Evolutionary conservation across 371 early-diverging fungal species (phyloP).

Genomic region (Funneliformis caledonium): DNA sequence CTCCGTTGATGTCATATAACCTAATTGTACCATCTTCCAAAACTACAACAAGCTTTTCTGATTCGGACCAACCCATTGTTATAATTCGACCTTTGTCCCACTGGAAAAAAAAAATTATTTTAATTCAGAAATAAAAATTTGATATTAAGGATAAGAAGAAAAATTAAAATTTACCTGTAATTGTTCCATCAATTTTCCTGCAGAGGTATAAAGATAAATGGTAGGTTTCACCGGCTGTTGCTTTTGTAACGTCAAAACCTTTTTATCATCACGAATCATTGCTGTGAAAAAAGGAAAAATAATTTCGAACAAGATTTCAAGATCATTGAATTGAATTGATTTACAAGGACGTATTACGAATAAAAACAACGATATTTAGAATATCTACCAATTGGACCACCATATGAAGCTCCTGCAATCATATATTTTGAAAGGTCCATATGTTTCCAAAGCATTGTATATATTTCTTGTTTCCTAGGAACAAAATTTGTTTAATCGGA

Average conservation of each 20-base stretch:
- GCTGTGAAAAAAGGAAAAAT: constrained; percentile 53
- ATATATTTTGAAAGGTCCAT: constrained; percentile 82
- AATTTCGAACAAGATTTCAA: neutral
- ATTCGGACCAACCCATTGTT: constrained; percentile 88
- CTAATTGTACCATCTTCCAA: constrained; percentile 89
- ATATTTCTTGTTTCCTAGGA: constrained; percentile 74
- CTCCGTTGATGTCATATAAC: constrained; percentile 81
- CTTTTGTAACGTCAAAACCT: constrained; percentile 73
- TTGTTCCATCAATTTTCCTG: constrained; percentile 84
- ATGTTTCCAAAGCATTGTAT: constrained; percentile 87
- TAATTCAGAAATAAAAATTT: neutral
- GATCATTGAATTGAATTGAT: neutral
- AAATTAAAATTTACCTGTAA: constrained; percentile 65
- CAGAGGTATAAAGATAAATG: constrained; percentile 82
- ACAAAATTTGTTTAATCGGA: neutral
- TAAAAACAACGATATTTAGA: neutral
- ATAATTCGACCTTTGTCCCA: constrained; percentile 92
- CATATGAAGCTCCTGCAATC: constrained; percentile 85
- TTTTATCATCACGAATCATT: constrained; percentile 85
- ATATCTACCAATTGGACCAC: constrained; percentile 87
- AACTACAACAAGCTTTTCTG: constrained; percentile 86
- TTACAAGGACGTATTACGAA: neutral
- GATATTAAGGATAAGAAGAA: neutral
- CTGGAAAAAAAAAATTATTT: constrained; percentile 46
- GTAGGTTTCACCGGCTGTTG: constrained; percentile 77